Evolutionary conservation across 2,329 filamentous ascomycete species (phyloP).

Genomic region (Fusarium veterinarium): DNA sequence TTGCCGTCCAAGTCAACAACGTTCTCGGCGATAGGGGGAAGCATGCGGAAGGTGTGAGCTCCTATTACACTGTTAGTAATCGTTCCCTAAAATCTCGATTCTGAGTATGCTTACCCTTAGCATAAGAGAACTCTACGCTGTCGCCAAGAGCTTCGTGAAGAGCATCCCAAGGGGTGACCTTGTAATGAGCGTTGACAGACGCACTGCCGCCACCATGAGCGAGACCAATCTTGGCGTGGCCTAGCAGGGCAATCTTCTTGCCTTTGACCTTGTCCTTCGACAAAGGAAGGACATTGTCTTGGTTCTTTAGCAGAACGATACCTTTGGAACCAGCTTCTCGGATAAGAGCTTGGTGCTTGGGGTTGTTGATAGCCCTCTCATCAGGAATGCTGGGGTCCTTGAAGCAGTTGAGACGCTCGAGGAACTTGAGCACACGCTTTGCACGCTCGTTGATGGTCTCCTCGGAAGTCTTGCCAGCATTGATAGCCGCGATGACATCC

Average conservation of each 20-base stretch:
- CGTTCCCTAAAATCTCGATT: fast-evolving
- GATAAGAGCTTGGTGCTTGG: slow-evolving; percentile 48
- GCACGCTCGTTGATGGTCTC: slow-evolving; percentile 47
- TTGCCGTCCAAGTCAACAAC: slow-evolving; percentile 49
- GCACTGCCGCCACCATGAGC: slow-evolving; percentile 55
- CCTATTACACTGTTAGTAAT: slow-evolving; percentile 26
- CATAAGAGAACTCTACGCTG: slow-evolving; percentile 45
- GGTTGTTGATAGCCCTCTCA: slow-evolving; percentile 47
- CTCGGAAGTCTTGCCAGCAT: slow-evolving; percentile 46
- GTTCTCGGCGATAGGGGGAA: slow-evolving; percentile 42
- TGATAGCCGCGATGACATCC: slow-evolving; percentile 48
- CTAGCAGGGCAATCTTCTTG: slow-evolving; percentile 50
- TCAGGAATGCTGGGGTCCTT: slow-evolving; percentile 45
- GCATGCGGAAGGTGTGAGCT: slow-evolving; percentile 44
- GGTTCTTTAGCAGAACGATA: slow-evolving; percentile 72
- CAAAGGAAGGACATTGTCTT: slow-evolving; percentile 67
- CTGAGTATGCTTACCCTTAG: slow-evolving; percentile 39
- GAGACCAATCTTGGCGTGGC: slow-evolving; percentile 49
- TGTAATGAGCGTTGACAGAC: slow-evolving; percentile 50
- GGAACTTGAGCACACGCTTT: slow-evolving; percentile 45
- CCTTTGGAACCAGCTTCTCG: slow-evolving; percentile 59
- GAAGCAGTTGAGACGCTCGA: slow-evolving; percentile 46
- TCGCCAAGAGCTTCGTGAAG: slow-evolving; percentile 44
- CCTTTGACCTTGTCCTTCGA: slow-evolving; percentile 50
- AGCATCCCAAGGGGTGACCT: slow-evolving; percentile 50